Conservation (phyloP, 495 filamentous ascomycete genomes). For the Penicillium ucsense region DNA sequence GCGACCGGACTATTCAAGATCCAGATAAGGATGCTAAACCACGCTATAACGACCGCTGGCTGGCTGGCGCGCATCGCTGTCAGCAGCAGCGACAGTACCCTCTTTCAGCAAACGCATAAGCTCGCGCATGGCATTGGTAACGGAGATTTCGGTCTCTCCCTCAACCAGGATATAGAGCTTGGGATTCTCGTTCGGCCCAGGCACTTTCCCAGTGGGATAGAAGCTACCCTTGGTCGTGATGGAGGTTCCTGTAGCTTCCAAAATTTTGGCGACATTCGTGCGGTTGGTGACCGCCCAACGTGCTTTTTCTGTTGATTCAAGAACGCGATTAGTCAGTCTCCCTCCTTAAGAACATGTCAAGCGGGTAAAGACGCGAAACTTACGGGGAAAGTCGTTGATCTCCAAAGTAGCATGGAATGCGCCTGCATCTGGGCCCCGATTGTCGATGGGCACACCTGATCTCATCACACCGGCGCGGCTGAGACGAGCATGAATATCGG, state of each 20-base stretch:
- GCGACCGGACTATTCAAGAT: too few species aligned
- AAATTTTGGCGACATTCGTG: slow-evolving; percentile 96
- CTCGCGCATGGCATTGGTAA: slow-evolving; percentile 85
- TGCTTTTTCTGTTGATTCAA: slow-evolving; percentile 62
- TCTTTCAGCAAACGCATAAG: slow-evolving; percentile 81
- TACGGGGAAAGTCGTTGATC: slow-evolving; percentile 97
- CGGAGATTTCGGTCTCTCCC: slow-evolving; percentile 88
- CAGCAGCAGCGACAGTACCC: slow-evolving; percentile 82
- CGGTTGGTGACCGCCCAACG: slow-evolving; percentile 98
- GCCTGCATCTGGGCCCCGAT: slow-evolving; percentile 94
- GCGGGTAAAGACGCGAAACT: slow-evolving; percentile 19
- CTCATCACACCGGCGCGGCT: slow-evolving; percentile 79
- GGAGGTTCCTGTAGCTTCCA: slow-evolving; percentile 87
- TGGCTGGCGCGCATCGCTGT: slow-evolving; percentile 70
- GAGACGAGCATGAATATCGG: slow-evolving; percentile 76
- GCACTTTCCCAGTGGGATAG: slow-evolving; percentile 74
- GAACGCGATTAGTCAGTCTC: slow-evolving; percentile 13
- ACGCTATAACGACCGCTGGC: slow-evolving; percentile 85
- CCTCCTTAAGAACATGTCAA: background rate
- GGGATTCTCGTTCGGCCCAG: slow-evolving; percentile 59
- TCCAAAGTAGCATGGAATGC: slow-evolving; percentile 96
- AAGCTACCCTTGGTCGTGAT: slow-evolving; percentile 97
- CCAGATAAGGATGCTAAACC: slow-evolving; percentile 38
- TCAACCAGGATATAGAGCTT: slow-evolving; percentile 97
- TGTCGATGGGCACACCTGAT: slow-evolving; percentile 91